Percentiles rank a stretch among this genome's conserved stretches.
phyloP scores from a whole-genome alignment of 192 early-diverging fungal species.

The Backusella luteola region DNA sequence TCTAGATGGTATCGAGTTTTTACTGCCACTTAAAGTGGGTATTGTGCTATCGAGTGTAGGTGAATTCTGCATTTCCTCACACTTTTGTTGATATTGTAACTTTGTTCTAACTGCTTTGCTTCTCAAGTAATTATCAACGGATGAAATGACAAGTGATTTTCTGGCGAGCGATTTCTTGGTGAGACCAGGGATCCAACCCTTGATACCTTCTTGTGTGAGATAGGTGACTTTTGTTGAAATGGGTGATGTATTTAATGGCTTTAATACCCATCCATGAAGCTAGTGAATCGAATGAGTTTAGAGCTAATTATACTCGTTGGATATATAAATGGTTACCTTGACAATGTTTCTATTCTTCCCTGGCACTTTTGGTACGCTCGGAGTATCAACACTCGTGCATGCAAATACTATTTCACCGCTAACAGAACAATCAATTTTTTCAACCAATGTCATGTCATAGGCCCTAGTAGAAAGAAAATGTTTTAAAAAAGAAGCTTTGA shows the following conservation, averaged over 20 bases:
- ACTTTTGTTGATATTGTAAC: conserved; percentile 19
- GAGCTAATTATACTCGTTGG: too few species aligned
- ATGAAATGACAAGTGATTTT: conserved; percentile 42
- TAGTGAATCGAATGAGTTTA: not conserved
- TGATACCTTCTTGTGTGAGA: conserved; percentile 41
- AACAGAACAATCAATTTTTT: conserved; percentile 42
- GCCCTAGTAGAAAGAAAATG: conserved; percentile 9
- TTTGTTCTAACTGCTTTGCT: conserved; percentile 36
- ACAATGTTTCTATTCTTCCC: conserved; percentile 44
- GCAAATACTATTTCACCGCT: conserved; percentile 54
- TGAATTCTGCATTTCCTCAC: not conserved
- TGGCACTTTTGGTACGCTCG: conserved; percentile 40
- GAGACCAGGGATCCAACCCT: conserved; percentile 47
- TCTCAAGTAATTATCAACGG: conserved; percentile 47
- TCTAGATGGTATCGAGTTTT: not conserved
- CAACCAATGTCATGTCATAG: conserved; percentile 39
- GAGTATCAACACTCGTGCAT: conserved; percentile 44
- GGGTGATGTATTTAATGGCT: conserved; percentile 41
- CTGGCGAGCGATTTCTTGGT: conserved; percentile 45
- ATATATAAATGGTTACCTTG: conserved; percentile 15
- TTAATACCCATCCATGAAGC: conserved; percentile 52
- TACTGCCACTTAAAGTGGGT: not conserved
- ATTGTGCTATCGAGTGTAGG: not conserved
- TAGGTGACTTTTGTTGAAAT: conserved; percentile 49
- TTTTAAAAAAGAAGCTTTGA: not conserved